phyloP scores from a whole-genome alignment of 306 rosid genomes.

The Carpinus fangiana region DNA sequence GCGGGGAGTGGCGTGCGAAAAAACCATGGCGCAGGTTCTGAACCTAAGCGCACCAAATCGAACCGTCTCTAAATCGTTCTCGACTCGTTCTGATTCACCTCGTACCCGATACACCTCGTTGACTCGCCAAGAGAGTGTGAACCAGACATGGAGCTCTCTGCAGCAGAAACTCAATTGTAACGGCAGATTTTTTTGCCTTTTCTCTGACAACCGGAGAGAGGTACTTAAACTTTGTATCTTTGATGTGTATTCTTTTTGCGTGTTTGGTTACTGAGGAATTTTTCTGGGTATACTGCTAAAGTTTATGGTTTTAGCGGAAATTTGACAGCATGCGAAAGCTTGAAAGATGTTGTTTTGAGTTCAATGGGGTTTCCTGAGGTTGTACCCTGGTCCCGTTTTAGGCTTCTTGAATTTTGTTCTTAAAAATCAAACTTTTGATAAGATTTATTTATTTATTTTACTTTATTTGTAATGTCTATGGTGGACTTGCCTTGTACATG shows the following conservation, averaged over 20 bases:
- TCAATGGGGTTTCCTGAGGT: neutral
- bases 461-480: neutral
- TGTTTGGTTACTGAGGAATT: neutral
- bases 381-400: neutral
- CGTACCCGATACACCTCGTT: conserved; percentile 25
- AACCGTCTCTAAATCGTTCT: conserved; percentile 20
- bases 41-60: conserved; percentile 51
- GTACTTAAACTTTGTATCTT: conserved; percentile 22
- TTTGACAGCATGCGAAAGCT: neutral
- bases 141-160: conserved; percentile 44
- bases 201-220: conserved; percentile 69
- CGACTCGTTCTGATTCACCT: conserved; percentile 19
- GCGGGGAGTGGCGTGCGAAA: neutral
- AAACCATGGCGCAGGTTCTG: conserved; percentile 60
- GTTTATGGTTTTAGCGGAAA: neutral
- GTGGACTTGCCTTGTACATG: neutral
- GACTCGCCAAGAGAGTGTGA: conserved; percentile 22
- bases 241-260: neutral
- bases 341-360: neutral
- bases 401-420: neutral
- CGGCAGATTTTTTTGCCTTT: conserved; percentile 67
- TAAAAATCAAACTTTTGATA: neutral
- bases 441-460: neutral
- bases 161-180: conserved; percentile 54
- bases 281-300: neutral